phyloP scores from a whole-genome alignment of 2,329 filamentous ascomycete species.

The Pseudogymnoascus sp. region DNA sequence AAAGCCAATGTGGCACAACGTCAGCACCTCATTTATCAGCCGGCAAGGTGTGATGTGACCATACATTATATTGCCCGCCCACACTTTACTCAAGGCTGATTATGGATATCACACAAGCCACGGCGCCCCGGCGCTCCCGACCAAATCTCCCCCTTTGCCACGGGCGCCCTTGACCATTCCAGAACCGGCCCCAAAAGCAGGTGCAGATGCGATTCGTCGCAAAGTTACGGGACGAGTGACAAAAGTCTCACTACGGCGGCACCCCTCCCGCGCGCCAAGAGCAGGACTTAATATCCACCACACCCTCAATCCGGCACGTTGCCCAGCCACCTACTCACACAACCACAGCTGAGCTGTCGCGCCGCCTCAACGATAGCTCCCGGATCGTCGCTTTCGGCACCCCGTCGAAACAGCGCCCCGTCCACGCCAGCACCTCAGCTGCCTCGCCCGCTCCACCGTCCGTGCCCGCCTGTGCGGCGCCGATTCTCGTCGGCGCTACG shows the following conservation, averaged over 20 bases:
- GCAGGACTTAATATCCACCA: neutral
- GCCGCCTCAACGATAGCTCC: neutral
- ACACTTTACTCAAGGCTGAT: neutral
- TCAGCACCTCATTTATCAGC: neutral
- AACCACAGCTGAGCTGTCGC: neutral
- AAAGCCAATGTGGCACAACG: neutral
- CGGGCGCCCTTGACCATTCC: neutral
- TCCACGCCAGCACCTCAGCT: neutral
- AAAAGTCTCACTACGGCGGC: neutral
- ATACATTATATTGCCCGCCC: neutral
- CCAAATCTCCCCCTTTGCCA: neutral
- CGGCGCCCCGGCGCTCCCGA: neutral
- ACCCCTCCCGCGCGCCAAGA: neutral
- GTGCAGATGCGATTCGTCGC: neutral
- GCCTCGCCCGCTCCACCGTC: neutral
- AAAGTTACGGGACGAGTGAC: neutral
- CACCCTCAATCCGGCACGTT: neutral
- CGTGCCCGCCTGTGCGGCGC: neutral
- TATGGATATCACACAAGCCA: neutral
- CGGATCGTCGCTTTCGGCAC: neutral
- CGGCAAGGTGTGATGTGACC: neutral
- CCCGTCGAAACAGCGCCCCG: neutral
- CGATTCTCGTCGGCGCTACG: neutral
- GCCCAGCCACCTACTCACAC: neutral
- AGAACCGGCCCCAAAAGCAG: neutral